Base-by-base conservation (phyloP, 2,329 filamentous ascomycete genomes). In the Aspergillus fructus region DNA sequence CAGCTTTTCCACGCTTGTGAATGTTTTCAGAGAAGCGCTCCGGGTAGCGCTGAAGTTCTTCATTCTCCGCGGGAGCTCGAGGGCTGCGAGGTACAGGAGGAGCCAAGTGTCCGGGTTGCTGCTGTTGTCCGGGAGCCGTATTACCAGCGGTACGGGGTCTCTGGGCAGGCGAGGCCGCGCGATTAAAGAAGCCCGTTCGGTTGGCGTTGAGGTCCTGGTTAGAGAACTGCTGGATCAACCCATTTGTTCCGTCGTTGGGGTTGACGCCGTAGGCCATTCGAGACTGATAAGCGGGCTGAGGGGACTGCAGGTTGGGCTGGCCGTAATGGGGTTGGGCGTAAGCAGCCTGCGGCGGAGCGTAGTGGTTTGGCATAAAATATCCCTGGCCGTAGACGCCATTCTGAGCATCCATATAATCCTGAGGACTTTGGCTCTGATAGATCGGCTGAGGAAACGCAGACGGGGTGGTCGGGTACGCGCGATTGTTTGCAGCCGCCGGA, bases 401-500 rank as follows among this genome's bases (percentile, higher is more conserved):
- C 55, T 76, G 75, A 52, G 76, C 71, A 62, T 83, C 83, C 60
- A 83, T 80, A 67, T 88, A 85, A 64, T 86, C 84, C 73, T 86
- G 83, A 47, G 82, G 82, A 53, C 80, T 78, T 66, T 83, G 79
- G 68, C 81, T 82, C 50, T 83, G 82, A 69, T 86, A 87, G 73
- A 96, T 89, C 59, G 93, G 93, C 78, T 97, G 93, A 12, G 93
- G 93, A 71, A 97, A 97, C 58, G 93, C 96, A 64, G 93, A 97
- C 52, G 93, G 93, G 9, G 93, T 97, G 53, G 93, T 92, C 66
- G 89, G 90, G 81, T 90, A 92, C 64, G 86, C 81, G 72, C 88
- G 83, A 73, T 89, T 88, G 73, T 81, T 83, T 68, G 84, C 76
- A 60, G 81, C 79, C 24, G 64, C 62, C 48, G 57, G 55, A 58